Conservation (phyloP, 2,329 filamentous ascomycete genomes). For the Blastomyces gilchristii region DNA sequence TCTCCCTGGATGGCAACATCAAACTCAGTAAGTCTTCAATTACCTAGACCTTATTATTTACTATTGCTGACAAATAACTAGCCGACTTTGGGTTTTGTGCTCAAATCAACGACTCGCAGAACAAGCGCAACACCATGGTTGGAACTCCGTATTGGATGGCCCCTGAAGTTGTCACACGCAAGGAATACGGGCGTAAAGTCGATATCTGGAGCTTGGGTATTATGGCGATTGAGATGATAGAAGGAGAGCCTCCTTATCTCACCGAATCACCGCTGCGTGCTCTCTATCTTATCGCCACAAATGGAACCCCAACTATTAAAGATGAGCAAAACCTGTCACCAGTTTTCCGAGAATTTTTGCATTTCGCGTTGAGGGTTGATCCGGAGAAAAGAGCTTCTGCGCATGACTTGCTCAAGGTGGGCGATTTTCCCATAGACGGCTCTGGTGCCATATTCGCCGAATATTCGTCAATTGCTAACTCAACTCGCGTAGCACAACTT, state of each 20-base stretch:
- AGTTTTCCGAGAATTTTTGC: slow-evolving; percentile 82
- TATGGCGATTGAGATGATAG: slow-evolving; percentile 99
- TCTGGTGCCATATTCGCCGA: not conserved
- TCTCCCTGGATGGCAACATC: slow-evolving; percentile 90
- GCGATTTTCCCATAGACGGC: slow-evolving; percentile 25
- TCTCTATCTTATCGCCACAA: slow-evolving; percentile 91
- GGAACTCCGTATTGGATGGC: slow-evolving; percentile 99
- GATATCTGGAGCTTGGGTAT: slow-evolving; percentile 98
- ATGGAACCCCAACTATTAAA: slow-evolving; percentile 90
- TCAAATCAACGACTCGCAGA: slow-evolving; percentile 93
- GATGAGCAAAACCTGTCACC: slow-evolving; percentile 72
- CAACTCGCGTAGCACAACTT: slow-evolving; percentile 56
- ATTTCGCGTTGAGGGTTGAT: slow-evolving; percentile 89
- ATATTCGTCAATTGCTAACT: slow-evolving; percentile 17
- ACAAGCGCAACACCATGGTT: slow-evolving; percentile 98
- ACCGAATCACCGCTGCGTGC: slow-evolving; percentile 90
- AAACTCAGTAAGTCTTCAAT: slow-evolving; percentile 67
- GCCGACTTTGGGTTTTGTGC: slow-evolving; percentile 98
- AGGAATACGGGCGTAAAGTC: slow-evolving; percentile 96
- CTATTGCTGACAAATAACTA: slow-evolving; percentile 31
- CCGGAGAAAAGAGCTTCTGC: slow-evolving; percentile 94
- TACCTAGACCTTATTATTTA: slow-evolving; percentile 15
- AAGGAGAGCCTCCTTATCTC: slow-evolving; percentile 92
- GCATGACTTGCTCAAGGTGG: slow-evolving; percentile 82
- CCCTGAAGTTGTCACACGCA: slow-evolving; percentile 90